These are phyloP conservation scores for Westerdykella sp. DNA, from an alignment of 2,329 filamentous ascomycete genomes.

Conservation along the genomic window DNA sequence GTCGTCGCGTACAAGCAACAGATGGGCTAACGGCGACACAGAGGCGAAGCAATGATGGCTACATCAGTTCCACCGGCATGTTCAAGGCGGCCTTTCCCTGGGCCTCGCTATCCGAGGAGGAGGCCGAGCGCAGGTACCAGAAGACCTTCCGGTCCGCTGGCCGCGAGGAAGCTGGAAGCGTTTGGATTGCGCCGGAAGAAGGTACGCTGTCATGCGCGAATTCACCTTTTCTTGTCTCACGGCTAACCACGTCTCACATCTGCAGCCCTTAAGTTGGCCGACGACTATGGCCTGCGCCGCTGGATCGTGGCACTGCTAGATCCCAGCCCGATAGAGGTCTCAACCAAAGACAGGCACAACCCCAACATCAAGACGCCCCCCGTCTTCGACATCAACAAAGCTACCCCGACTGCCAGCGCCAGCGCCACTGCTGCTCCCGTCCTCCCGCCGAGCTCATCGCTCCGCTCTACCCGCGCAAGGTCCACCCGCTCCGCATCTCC, in stretches of 20 bases:
- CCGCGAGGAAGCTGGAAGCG: constrained; percentile 87
- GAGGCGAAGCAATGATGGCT: constrained; percentile 80
- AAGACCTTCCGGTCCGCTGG: constrained; percentile 78
- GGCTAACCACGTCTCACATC: constrained; percentile 10
- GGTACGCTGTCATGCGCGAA: constrained; percentile 41
- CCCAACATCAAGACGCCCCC: constrained; percentile 70
- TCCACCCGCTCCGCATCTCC: constrained; percentile 56
- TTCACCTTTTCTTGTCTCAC: not conserved
- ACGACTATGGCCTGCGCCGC: constrained; percentile 75
- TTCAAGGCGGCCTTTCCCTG: constrained; percentile 86
- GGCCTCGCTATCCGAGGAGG: constrained; percentile 65
- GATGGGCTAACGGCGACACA: constrained; percentile 30
- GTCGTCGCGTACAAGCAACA: constrained; percentile 7
- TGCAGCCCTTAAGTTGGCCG: constrained; percentile 72
- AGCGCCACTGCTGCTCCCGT: constrained; percentile 2
- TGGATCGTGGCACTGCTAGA: constrained; percentile 95
- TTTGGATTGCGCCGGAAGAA: constrained; percentile 82
- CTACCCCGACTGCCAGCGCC: constrained; percentile 13
- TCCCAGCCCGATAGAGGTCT: constrained; percentile 67
- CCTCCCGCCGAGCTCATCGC: constrained; percentile 27
- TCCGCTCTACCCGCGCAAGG: constrained; percentile 43
- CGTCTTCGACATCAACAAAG: constrained; percentile 58
- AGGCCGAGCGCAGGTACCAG: constrained; percentile 72
- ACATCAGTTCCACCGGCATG: constrained; percentile 81
- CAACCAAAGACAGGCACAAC: constrained; percentile 63